These are phyloP conservation scores for Chaetomium cochliodes DNA, from an alignment of 495 filamentous ascomycete species.

Conservation along the genomic window DNA sequence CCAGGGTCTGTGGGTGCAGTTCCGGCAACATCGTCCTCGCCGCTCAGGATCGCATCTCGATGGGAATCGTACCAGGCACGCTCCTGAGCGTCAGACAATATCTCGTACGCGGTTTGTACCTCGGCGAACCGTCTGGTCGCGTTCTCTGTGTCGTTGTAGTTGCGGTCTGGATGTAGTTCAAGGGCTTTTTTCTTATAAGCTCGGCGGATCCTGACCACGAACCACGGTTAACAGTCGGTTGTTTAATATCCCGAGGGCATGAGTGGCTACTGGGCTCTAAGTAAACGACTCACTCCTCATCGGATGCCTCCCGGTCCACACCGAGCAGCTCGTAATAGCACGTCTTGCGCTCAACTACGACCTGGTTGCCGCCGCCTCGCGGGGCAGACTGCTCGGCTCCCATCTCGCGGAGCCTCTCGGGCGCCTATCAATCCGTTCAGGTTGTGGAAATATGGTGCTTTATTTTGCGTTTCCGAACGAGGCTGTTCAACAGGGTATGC, in stretches of 20 bases:
- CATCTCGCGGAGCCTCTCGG: constrained; percentile 50
- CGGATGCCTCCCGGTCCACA: constrained; percentile 65
- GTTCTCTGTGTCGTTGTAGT: constrained; percentile 79
- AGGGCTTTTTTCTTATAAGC: constrained; percentile 89
- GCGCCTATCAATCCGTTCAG: not conserved
- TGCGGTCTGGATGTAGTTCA: constrained; percentile 92
- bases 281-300: constrained; percentile 69
- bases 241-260: not conserved
- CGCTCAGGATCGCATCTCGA: constrained; percentile 74
- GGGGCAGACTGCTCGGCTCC: constrained; percentile 74
- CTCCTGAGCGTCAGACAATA: constrained; percentile 93
- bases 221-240: constrained; percentile 10
- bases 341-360: constrained; percentile 51
- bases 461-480: not conserved
- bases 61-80: constrained; percentile 98
- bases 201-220: constrained; percentile 72
- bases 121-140: constrained; percentile 85
- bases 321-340: constrained; percentile 92
- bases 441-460: not conserved
- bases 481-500: not conserved
- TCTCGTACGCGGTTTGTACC: constrained; percentile 88
- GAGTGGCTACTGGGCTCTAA: too few species aligned
- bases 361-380: constrained; percentile 36
- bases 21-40: constrained; percentile 50
- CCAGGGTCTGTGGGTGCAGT: constrained; percentile 57